Evolutionary conservation across 345 rosid genomes (phyloP), one percentile per base, ranked within the genome.

Genomic region (Acer saccharum): DNA sequence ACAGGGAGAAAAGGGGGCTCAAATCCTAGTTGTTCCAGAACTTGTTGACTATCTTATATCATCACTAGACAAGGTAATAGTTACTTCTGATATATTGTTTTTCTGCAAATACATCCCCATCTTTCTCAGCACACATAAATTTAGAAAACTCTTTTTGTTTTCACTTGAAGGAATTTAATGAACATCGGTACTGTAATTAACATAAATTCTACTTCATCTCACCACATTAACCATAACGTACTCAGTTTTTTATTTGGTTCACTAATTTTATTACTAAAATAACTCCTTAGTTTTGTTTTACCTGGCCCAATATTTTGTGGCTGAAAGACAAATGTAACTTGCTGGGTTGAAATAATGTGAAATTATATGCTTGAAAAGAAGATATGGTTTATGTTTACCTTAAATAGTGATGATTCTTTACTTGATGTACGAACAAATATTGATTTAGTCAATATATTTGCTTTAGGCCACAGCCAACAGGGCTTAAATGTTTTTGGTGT

Each of bases 1-100:
- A 52, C 78, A 96, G 98, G 98, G 89, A 69, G 94, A 89, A 62
- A 91, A 88, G 76, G 97, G 99, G 65, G 98, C 98, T 50, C 97
- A 96, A 60, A 41, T 96, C 77, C 79, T 93, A 70, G 84, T 93
- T 80, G 92, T 92, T 90, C 96, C 98, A 0, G 97, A 96, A 79
- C 94, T 96, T 74, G 93, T 80, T 32, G 97, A 96, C 79, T 91
- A 85, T 85, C n/a, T 96, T 71, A 79, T 89, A 72, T 76, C 93
- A 6, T 82, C 98, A 23, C 84, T 96, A 67, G 94, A 91, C 88
- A 93, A 94, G 97, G 99, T 93, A 71, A 44, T 11, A 20, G 39
- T 72, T 65, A 54, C 64, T 83, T 35, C 66, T 60, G 60, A 66
- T 61, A 2, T 7, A 25, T 70, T 74, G 35, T 55, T 75, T 66